These are phyloP conservation scores for Trifolium pratense DNA, from an alignment of 306 rosid genomes.

Conservation along the genomic window DNA sequence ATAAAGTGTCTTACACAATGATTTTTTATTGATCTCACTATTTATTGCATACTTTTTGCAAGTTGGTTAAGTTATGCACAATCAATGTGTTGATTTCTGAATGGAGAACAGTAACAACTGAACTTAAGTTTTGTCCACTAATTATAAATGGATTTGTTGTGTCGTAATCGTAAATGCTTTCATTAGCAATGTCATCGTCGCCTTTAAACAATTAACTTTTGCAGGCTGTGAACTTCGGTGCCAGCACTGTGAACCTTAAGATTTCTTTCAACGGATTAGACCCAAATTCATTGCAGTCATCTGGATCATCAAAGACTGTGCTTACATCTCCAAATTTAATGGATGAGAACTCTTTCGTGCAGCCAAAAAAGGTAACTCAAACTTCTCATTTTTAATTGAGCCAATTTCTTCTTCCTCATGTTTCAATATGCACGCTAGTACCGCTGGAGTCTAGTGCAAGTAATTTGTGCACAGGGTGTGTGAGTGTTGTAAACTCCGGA, in stretches of 20 bases:
- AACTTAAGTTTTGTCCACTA: background rate
- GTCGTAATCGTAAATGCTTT: conserved; percentile 8
- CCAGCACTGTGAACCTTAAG: conserved; percentile 56
- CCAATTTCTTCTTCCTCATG: background rate
- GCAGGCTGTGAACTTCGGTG: conserved; percentile 87
- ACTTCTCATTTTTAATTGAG: background rate
- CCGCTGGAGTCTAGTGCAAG: too few species aligned
- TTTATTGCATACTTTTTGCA: conserved; percentile 14
- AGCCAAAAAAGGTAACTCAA: conserved; percentile 71
- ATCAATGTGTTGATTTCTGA: background rate
- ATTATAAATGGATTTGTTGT: background rate
- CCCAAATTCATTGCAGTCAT: conserved; percentile 45
- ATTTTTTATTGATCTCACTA: conserved; percentile 11
- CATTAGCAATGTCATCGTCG: conserved; percentile 22
- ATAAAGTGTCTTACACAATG: conserved; percentile 13
- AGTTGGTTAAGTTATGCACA: conserved; percentile 6
- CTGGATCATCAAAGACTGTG: conserved; percentile 64
- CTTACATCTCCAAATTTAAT: conserved; percentile 69
- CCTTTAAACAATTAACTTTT: conserved; percentile 37
- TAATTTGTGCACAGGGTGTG: too few species aligned
- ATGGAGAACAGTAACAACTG: background rate
- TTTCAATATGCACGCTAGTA: too few species aligned
- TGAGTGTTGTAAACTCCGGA: too few species aligned
- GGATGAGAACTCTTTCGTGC: conserved; percentile 86
- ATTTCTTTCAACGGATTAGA: conserved; percentile 59